Conservation (phyloP, 2,329 filamentous ascomycete species). For the Proliferodiscus dingleyae region DNA sequence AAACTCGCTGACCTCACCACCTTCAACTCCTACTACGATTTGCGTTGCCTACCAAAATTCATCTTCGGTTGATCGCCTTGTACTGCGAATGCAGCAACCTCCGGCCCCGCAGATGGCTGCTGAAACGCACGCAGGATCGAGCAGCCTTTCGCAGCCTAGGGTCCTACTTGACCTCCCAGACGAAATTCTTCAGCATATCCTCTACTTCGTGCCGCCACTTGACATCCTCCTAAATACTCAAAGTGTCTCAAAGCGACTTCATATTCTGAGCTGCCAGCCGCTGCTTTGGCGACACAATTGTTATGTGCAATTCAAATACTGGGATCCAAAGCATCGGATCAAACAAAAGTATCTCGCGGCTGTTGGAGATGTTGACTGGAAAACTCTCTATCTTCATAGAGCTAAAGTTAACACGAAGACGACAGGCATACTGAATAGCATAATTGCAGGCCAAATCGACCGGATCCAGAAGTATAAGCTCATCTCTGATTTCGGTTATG, state of each 20-base stretch:
- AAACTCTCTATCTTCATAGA: slow-evolving; percentile 56
- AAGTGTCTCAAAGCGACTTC: slow-evolving; percentile 57
- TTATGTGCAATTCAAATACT: slow-evolving; percentile 62
- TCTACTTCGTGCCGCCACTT: slow-evolving; percentile 56
- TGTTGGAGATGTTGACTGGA: slow-evolving; percentile 67
- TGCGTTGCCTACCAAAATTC: no score
- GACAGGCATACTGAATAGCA: slow-evolving; percentile 54
- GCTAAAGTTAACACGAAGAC: slow-evolving; percentile 48
- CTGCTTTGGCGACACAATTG: slow-evolving; percentile 81
- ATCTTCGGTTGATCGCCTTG: no score
- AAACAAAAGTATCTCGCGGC: slow-evolving; percentile 47
- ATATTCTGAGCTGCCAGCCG: slow-evolving; percentile 62
- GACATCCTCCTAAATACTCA: slow-evolving; percentile 47
- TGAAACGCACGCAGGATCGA: not conserved
- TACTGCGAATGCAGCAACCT: no score
- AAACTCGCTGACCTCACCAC: no score
- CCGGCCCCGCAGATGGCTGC: not conserved
- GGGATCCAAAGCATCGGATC: slow-evolving; percentile 64
- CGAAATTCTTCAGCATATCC: slow-evolving; percentile 78
- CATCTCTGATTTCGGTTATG: slow-evolving; percentile 72
- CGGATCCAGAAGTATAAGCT: slow-evolving; percentile 65
- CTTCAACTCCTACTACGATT: no score
- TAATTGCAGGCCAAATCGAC: slow-evolving; percentile 65
- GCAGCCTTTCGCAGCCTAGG: not conserved
- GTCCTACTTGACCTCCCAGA: slow-evolving; percentile 49